Conservation (phyloP, 31 red algal species). For the Asparagopsis taxiformis region DNA sequence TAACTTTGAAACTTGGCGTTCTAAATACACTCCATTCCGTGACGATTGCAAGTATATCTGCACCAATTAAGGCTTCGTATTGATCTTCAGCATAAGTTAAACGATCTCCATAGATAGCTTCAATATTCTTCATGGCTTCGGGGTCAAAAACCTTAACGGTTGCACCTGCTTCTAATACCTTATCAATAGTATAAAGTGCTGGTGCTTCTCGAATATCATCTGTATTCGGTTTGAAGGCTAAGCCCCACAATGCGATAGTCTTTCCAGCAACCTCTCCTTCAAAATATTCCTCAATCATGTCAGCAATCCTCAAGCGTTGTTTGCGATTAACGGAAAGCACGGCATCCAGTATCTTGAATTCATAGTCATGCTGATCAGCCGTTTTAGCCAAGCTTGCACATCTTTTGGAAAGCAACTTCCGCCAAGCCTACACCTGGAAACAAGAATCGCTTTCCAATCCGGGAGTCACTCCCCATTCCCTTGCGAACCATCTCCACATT, state of each 20-base stretch:
- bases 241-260: constrained; percentile 7
- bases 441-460: constrained; percentile 40
- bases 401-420: constrained; percentile 70
- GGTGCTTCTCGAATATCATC: constrained; percentile 22
- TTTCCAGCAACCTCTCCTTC: not conserved
- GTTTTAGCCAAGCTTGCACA: constrained; percentile 35
- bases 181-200: not conserved
- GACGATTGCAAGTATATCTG: constrained; percentile 41
- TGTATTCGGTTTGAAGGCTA: constrained; percentile 24
- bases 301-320: not conserved
- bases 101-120: not conserved
- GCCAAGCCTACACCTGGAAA: constrained; percentile 56
- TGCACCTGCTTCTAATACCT: not conserved
- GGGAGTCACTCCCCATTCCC: constrained; percentile 40
- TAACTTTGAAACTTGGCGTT: too few relatives aligned
- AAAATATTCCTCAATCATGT: not conserved
- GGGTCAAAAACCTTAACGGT: constrained; percentile 1
- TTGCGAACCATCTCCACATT: constrained; percentile 11
- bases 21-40: constrained; percentile 61
- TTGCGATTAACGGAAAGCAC: not conserved
- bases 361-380: constrained; percentile 19
- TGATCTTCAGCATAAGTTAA: not conserved
- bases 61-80: constrained; percentile 15
- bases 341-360: not conserved
- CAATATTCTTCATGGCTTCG: not conserved